Evolutionary conservation across 164 flowering plant species (phyloP), one percentile per base, ranked within the genome.

Genomic region (Magnolia sinica): DNA sequence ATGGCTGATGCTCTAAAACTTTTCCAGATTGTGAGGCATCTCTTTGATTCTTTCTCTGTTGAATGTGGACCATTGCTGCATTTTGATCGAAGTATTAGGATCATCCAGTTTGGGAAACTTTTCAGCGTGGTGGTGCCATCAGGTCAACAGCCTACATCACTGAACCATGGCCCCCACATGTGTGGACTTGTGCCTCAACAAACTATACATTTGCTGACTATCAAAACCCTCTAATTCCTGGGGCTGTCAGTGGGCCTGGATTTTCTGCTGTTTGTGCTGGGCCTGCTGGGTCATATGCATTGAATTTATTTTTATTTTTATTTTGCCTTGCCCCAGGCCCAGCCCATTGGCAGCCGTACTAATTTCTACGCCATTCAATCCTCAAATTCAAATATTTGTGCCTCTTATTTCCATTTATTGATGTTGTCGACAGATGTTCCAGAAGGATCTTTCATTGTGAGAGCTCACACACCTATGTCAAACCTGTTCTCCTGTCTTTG

Each of bases 401-500:
- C 64, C 58, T 31, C 73, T 64, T 22, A n/a, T 55, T 11, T 55
- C 61, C 61, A 55, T 65, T 49, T 64, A 9, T 74, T 19, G 31
- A 31, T 64, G 22, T 27, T 24, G 50, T 71, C 76, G 75, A 63
- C 91, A 96, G 99, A 96, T 90, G 99, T 96, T 24, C 99, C 99
- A 55, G 99, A 96, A 86, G 99, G 99, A 1, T 96, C 98, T 71
- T 87, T 96, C 78, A 96, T 96, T 77, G 87, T 94, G 52, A 88
- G 99, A 81, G 99, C 93, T 1, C 99, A 96, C 81, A 93, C 97
- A 4, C 98, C 99, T n/a, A 96, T 96, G 98, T 92, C 98, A 77
- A 96, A 96, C 76, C 81, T 96, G 84, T 96, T 96, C 82, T 92
- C 98, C 24, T 96, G 98, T 83, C 99, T 96, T 76, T 96, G 99